Evolutionary conservation across 148 eudicot species (phyloP), one percentile per base, ranked within the genome.

Genomic region (Heliosperma pusillum): DNA sequence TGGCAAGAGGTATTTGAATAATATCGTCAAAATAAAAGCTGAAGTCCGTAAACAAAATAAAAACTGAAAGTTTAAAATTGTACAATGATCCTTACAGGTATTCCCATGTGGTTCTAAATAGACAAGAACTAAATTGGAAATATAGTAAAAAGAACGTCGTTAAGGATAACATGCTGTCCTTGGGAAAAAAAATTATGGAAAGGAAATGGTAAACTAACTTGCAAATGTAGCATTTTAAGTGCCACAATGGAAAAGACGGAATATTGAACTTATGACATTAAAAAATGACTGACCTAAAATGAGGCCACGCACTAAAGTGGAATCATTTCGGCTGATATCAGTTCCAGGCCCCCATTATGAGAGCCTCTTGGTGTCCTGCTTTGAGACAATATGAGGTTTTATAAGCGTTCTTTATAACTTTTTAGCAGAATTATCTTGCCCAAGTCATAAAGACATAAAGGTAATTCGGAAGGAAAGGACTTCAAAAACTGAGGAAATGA

Each of bases 351-450:
- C 97, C 90, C 88, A 87, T 87, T 87, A 90, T 74, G 94, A 95
- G 97, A 92, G 96, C 96, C 96, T 82, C 92, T 91, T 81, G 87
- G 85, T 86, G 86, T 89, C 97, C 99, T 96, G 99, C 92, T 92
- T 83, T 82, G 88, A 88, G 88, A 90, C 91, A 92, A 89, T 81
- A 91, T 82, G 91, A 90, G 84, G 85, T 87, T 76, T 82, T 87
- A 92, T 89, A 85, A 89, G 90, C 17, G 74, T 82, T 83, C 82
- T 80, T 83, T 86, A 83, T 85, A 82, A 22, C 79, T 81, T 83
- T 59, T 87, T 79, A 72, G 72, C 30, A 81, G 53, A 74, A 85
- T 84, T 85, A 85, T 79, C 53, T 77, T 69, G 89, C 87, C 91
- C 83, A 90, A 84, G 82, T 80, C 66, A 84, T 71, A 84, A 90